These are phyloP conservation scores for Thraustochytrium striatum DNA, from an alignment of 352 stramenopile species.

Conservation along the genomic window DNA sequence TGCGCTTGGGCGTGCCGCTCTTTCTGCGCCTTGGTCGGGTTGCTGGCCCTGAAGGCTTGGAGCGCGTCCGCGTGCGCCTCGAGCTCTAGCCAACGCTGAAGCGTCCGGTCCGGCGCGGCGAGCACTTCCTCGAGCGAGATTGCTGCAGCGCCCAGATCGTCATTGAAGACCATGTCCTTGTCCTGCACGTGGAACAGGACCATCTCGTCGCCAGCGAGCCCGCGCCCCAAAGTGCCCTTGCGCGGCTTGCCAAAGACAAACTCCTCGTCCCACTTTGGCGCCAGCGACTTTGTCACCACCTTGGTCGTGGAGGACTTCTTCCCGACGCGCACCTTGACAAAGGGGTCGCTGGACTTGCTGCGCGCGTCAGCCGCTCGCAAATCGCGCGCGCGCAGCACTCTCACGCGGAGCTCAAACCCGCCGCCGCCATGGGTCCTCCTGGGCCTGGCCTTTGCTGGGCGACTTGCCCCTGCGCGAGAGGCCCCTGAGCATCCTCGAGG, in stretches of 20 bases:
- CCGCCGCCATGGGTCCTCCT: not conserved
- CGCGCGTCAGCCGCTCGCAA: not conserved
- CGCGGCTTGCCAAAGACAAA: conserved; percentile 5
- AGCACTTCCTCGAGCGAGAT: not conserved
- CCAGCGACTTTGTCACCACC: not conserved
- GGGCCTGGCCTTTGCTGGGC: no score
- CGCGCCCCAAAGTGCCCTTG: not conserved
- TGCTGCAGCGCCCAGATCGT: conserved; percentile 5
- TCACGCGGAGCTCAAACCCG: not conserved
- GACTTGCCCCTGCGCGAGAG: no score
- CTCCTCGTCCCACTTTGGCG: conserved; percentile 25
- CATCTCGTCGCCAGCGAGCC: not conserved
- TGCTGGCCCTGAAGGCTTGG: no score
- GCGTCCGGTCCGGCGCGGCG: not conserved
- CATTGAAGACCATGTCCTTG: conserved; percentile 43
- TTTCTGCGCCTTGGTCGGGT: no score
- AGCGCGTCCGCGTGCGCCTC: not conserved
- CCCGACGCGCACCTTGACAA: conserved; percentile 1
- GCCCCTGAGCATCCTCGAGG: no score
- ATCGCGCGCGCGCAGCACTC: not conserved
- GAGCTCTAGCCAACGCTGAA: not conserved
- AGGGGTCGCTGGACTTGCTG: conserved; percentile 16
- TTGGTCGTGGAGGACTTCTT: not conserved
- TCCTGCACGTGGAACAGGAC: conserved; percentile 29
- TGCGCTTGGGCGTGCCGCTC: no score